Evolutionary conservation across 2,329 filamentous ascomycete genomes (phyloP), one percentile per base, ranked within the genome.

Genomic region (Akanthomyces lecanii): DNA sequence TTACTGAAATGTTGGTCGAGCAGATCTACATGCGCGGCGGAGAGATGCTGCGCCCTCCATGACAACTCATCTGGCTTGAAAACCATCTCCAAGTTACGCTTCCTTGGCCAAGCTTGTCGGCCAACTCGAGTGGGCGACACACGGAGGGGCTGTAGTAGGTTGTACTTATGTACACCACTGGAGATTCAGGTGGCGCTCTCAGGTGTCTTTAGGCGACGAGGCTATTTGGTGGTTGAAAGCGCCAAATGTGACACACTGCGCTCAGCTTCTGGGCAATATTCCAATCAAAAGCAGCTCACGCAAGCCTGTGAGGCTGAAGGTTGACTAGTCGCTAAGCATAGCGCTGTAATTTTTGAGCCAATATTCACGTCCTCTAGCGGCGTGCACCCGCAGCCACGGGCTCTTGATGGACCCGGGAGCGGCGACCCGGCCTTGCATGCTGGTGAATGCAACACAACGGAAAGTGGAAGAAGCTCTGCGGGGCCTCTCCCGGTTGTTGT

Each of bases 281-380:
- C 44, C 8, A 30, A 59, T 11, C 14, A 25, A 33, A 40, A 44
- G 23, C 23, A 44, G 23, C 10, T 38, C 25, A n/a, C 8, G 36
- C 23, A 42, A 30, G 45, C 36, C 36, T 6, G 36, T 60, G 57
- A 60, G 57, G 57, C 57, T 60, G 47, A 60, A 58, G 36, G 5
- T 33, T 59, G 28, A 30, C 28, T 30, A 30, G 44, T 48, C 55
- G 25, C 56, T 59, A 40, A 51, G 33, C 56, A 51, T 25, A 40
- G 44, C 10, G 30, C 33, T 48, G 33, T 23, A 51, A 50, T 40
- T 28, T 50, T 51, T 36, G n/a, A 30, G 33, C 33, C 56, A 59
- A 59, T 59, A 59, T 42, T 53, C 18, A 8, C n/a, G 12, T 47
- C 33, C 33, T 28, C 21, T 42, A 55, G 52, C 36, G 36, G 52